Conservation (phyloP, 495 filamentous ascomycete genomes). For the Massariosphaeria phaeospora region DNA sequence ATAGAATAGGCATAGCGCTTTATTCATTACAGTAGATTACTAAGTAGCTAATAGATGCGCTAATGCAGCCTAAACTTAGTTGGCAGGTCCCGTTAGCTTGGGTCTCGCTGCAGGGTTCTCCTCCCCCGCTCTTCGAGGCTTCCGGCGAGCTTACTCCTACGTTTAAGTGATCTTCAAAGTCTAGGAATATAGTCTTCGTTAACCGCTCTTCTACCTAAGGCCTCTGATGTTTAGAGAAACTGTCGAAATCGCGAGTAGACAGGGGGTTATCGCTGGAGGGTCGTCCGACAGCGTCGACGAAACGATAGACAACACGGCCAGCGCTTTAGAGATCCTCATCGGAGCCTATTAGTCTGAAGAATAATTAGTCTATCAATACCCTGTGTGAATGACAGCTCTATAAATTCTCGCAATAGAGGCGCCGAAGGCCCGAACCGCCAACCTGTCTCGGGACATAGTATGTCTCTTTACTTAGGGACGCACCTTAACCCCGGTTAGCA, state of each 20-base stretch:
- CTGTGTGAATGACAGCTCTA: no score
- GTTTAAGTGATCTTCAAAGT: neutral
- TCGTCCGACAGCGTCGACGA: conserved; percentile 7
- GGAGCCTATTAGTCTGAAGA: neutral
- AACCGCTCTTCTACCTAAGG: neutral
- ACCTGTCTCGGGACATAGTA: neutral
- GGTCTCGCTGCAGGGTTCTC: neutral
- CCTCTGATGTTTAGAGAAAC: conserved; percentile 5
- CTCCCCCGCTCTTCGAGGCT: neutral
- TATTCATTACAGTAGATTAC: neutral
- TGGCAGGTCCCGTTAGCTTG: neutral
- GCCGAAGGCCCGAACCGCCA: neutral
- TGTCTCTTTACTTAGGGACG: neutral
- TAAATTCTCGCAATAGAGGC: neutral
- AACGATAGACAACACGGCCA: conserved; percentile 5
- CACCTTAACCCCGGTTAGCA: neutral
- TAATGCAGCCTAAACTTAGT: neutral
- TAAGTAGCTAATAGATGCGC: neutral
- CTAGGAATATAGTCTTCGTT: neutral
- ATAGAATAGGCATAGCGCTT: neutral
- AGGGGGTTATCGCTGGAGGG: conserved; percentile 4
- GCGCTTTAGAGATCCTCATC: neutral
- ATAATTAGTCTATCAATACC: neutral
- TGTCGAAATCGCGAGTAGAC: conserved; percentile 4
- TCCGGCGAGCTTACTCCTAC: no score